These are phyloP conservation scores for Brasilioporus rufonigricans DNA, from an alignment of 768 basidiomycete genomes.

Conservation along the genomic window DNA sequence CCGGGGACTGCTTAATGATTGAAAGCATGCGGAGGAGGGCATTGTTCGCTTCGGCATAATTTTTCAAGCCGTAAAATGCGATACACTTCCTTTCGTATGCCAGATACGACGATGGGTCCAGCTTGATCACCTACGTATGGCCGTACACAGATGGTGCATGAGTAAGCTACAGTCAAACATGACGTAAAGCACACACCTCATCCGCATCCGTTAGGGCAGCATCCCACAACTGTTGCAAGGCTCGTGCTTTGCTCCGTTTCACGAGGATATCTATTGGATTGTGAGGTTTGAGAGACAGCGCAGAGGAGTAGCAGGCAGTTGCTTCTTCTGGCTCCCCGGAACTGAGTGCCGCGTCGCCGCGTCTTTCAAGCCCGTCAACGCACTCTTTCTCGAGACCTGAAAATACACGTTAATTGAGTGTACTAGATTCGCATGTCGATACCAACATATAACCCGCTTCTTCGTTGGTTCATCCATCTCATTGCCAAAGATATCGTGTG, in stretches of 20 bases:
- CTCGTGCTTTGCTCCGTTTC: neutral
- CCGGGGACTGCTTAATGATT: neutral
- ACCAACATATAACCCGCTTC: neutral
- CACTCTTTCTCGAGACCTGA: neutral
- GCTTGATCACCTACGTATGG: neutral
- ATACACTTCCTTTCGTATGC: neutral
- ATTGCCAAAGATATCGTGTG: neutral
- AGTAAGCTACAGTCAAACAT: no score
- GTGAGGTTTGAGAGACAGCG: no score
- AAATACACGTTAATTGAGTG: no score
- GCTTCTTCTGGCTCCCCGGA: neutral
- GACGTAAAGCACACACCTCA: neutral
- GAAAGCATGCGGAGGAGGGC: neutral
- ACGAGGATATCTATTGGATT: neutral
- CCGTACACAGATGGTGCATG: neutral
- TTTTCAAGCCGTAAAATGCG: neutral
- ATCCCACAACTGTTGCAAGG: neutral
- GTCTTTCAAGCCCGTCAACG: neutral
- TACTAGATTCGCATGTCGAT: neutral
- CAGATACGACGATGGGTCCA: neutral
- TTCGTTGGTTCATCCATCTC: neutral
- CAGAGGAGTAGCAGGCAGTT: neutral
- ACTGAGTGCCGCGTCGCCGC: neutral
- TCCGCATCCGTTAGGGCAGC: neutral
- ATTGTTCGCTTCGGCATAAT: neutral